Conservation (phyloP, 2,329 filamentous ascomycete genomes). For the Diaporthe sp. region DNA sequence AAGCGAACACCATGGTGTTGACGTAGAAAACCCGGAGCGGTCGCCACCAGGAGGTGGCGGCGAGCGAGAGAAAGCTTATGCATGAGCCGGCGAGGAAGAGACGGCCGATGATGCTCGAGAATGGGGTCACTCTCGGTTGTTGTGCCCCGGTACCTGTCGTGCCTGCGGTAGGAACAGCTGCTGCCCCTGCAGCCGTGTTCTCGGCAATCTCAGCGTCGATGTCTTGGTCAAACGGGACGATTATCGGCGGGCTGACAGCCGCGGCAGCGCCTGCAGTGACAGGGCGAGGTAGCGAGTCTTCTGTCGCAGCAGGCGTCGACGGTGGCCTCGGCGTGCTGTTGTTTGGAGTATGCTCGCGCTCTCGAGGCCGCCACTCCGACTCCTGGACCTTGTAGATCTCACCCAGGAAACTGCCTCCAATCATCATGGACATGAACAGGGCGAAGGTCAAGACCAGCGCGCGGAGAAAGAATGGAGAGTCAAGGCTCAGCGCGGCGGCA, state of each 20-base stretch:
- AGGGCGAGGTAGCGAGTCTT: conserved; percentile 56
- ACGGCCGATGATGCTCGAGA: conserved; percentile 70
- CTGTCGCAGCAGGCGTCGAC: conserved; percentile 46
- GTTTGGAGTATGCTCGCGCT: conserved; percentile 51
- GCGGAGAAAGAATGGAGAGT: conserved; percentile 69
- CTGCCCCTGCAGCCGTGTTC: conserved; percentile 49
- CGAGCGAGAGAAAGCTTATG: conserved; percentile 71
- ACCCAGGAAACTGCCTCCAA: conserved; percentile 70
- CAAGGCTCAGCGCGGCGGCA: conserved; percentile 69
- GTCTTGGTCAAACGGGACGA: conserved; percentile 75
- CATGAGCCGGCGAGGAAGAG: conserved; percentile 69
- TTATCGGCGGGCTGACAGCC: conserved; percentile 61
- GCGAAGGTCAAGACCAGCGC: conserved; percentile 68
- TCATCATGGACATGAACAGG: conserved; percentile 69
- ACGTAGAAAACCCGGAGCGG: conserved; percentile 68
- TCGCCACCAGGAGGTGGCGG: conserved; percentile 73
- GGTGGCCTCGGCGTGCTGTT: conserved; percentile 45
- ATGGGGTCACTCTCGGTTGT: conserved; percentile 53
- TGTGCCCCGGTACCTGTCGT: conserved; percentile 49
- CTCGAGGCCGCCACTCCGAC: conserved; percentile 64
- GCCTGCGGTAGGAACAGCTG: conserved; percentile 52
- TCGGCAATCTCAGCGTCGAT: conserved; percentile 72
- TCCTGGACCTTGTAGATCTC: conserved; percentile 75
- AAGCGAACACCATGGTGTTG: conserved; percentile 77
- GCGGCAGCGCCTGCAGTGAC: conserved; percentile 52